Percentiles rank a stretch among this genome's conserved stretches.
Conservation (phyloP, 2,329 filamentous ascomycete genomes). For the Dactylella cylindrospora region DNA sequence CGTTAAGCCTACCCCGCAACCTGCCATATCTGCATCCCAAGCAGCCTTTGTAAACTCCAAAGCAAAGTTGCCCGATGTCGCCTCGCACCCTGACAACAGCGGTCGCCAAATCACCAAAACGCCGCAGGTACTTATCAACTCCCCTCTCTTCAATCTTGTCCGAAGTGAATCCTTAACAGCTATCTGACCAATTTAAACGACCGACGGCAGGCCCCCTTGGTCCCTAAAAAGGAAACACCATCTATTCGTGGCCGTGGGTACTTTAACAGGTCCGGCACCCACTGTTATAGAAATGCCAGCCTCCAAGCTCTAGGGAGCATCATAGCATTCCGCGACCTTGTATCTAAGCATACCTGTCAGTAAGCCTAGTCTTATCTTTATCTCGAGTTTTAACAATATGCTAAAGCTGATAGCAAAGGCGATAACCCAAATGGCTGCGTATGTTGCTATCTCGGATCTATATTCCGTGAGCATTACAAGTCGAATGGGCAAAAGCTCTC, state of each 20-base stretch:
- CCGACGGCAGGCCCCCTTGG: too few relatives aligned
- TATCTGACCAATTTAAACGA: too few relatives aligned
- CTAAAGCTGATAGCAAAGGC: slow-evolving; percentile 8
- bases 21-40: too few relatives aligned
- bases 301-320: slow-evolving; percentile 23
- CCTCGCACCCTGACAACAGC: too few relatives aligned
- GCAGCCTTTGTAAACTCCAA: too few relatives aligned
- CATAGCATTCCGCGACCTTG: slow-evolving; percentile 10
- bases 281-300: slow-evolving; percentile 40
- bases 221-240: too few relatives aligned
- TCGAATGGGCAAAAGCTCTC: background rate
- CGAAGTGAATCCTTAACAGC: too few relatives aligned
- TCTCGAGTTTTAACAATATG: background rate
- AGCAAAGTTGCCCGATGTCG: too few relatives aligned
- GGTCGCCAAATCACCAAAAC: too few relatives aligned
- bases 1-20: too few relatives aligned
- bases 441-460: slow-evolving; percentile 7
- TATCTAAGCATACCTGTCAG: slow-evolving; percentile 25
- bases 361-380: background rate
- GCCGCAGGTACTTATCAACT: too few relatives aligned
- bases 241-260: slow-evolving; percentile 20
- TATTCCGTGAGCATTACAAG: slow-evolving; percentile 18
- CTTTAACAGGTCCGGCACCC: slow-evolving; percentile 13
- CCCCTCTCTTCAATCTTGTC: too few relatives aligned
- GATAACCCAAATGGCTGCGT: slow-evolving; percentile 4